Conservation (phyloP, 2,329 filamentous ascomycete genomes). For the Alternaria ethzedia region DNA sequence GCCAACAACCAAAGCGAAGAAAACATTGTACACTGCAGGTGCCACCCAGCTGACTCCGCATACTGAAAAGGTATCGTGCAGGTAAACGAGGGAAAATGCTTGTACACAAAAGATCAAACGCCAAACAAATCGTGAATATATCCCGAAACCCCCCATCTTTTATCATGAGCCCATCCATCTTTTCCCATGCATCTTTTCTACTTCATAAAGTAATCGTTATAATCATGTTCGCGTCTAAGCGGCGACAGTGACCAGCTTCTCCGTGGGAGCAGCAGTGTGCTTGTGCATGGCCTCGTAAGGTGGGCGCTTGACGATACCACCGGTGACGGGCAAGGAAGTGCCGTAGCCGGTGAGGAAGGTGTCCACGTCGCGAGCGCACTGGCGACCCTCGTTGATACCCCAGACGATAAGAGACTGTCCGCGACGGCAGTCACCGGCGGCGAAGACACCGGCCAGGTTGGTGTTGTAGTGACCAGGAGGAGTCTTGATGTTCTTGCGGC, state of each 20-base stretch:
- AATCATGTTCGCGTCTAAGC: conserved; percentile 29
- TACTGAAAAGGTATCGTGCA: conserved; percentile 48
- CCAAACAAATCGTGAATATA: conserved; percentile 16
- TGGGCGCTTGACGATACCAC: conserved; percentile 88
- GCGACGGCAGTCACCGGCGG: conserved; percentile 92
- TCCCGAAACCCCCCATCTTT: conserved; percentile 1
- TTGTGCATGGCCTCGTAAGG: conserved; percentile 70
- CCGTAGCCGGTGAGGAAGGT: conserved; percentile 77
- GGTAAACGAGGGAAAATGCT: conserved; percentile 33
- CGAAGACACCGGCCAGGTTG: conserved; percentile 87
- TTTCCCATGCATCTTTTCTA: conserved; percentile 5
- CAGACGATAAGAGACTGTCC: conserved; percentile 96
- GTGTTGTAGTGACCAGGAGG: conserved; percentile 85
- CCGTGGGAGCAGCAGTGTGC: conserved; percentile 43
- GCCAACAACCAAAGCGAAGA: not conserved
- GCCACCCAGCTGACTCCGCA: conserved; percentile 40
- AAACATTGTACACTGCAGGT: conserved; percentile 38
- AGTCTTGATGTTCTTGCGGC: conserved; percentile 96
- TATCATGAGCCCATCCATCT: not conserved
- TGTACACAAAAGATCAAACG: conserved; percentile 15
- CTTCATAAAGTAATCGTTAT: conserved; percentile 7
- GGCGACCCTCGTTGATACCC: conserved; percentile 97
- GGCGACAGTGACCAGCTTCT: conserved; percentile 49
- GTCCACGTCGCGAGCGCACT: conserved; percentile 91
- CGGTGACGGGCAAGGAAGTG: conserved; percentile 84